Conservation (phyloP, 2,329 filamentous ascomycete genomes). For the Capronia coronata region DNA sequence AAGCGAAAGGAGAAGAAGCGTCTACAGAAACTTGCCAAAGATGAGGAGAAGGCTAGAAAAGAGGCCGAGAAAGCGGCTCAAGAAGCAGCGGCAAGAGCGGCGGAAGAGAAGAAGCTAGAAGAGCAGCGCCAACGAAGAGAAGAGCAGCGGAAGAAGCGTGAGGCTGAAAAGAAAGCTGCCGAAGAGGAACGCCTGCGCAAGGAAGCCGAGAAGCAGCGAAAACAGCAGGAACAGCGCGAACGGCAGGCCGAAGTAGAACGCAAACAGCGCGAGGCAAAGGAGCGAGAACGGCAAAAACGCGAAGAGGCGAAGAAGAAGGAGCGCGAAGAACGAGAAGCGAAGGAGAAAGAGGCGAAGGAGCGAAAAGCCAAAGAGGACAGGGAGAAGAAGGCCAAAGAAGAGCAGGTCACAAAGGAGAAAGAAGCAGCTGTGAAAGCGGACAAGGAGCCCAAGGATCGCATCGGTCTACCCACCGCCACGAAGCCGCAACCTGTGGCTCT, state of each 20-base stretch:
- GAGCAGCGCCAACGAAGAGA: conserved; percentile 77
- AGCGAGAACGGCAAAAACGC: conserved; percentile 70
- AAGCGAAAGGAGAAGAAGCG: conserved; percentile 92
- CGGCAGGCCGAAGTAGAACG: conserved; percentile 78
- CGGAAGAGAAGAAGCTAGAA: conserved; percentile 71
- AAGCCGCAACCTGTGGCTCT: conserved; percentile 36
- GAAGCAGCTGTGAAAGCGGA: conserved; percentile 46
- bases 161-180: conserved; percentile 80
- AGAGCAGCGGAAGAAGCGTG: conserved; percentile 84
- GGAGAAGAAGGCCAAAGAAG: conserved; percentile 48
- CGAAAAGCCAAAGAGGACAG: conserved; percentile 55
- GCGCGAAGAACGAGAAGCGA: conserved; percentile 53
- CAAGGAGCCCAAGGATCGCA: conserved; percentile 45
- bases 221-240: conserved; percentile 76
- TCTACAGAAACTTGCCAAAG: conserved; percentile 76
- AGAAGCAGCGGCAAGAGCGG: conserved; percentile 67
- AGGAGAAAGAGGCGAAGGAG: conserved; percentile 70
- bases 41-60: conserved; percentile 82
- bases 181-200: conserved; percentile 82
- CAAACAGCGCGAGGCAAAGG: conserved; percentile 71
- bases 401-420: conserved; percentile 51
- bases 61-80: conserved; percentile 87
- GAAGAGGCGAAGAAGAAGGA: conserved; percentile 71
- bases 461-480: conserved; percentile 14
- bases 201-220: conserved; percentile 74